Base-by-base conservation (phyloP, 2,329 filamentous ascomycete species). In the Penicillium sumatraense region DNA sequence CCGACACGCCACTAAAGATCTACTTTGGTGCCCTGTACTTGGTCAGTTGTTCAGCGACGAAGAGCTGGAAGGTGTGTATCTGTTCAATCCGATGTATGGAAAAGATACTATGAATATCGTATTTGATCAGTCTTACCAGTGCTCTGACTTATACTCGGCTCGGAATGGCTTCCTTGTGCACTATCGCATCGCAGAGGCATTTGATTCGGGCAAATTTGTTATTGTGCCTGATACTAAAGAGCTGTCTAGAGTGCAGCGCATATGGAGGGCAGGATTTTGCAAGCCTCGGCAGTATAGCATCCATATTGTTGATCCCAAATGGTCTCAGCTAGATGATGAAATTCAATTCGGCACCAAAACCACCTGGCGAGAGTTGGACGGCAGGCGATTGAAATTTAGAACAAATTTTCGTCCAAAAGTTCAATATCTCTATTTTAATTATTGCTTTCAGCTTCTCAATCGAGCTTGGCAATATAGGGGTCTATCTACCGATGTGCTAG, bases 151-250 rank as follows among this genome's bases (percentile, higher is more conserved):
- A 21, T 20, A n/a, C 36, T 20, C 36, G 5, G 36, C 36, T 23
- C 20, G 16, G 11, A 40, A 40, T 13, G 58, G 54, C 11, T 38
- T 64, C 3, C 20, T 63, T 2, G 40, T 60, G 2, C 16, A 35
- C 2, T 9, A 11, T 10, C 14, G n/a, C 1, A 46, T 62, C 5
- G 54, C 59, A 41, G 20, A 31, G 2, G n/a, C 18, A 5, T 54
- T 60, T 16, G 52, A 63, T 21, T 11, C 27, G 1, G 58, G 56
- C 2, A 53, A 54, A 5, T 18, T 64, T 6, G 56, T 50, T 1
- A 59, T 64, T 24, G 53, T 62, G 1, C 56, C 58, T 3, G 54
- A 59, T 18, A 20, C 58, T 14, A 44, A 46, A 11, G 42, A 59
- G 8, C 18, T 20, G 3, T 24, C 53, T 1, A 21, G 1, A 1